Percentiles rank a stretch among this genome's conserved stretches.
phyloP scores from a whole-genome alignment of 441 rosid genomes.

The Raphanus hybrid region DNA sequence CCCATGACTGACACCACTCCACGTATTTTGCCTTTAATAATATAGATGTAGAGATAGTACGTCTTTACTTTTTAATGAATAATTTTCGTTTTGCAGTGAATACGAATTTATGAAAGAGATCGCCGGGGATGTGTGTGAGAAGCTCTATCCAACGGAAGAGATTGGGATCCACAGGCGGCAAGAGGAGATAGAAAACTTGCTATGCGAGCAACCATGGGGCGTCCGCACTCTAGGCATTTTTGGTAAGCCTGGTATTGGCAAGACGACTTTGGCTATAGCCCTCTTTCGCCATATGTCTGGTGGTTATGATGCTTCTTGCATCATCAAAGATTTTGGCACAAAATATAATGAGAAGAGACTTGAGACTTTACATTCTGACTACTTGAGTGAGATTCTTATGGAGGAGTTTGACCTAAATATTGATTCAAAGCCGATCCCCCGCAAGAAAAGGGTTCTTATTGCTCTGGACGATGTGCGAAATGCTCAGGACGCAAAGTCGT shows the following conservation, averaged over 20 bases:
- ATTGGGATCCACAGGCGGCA: slow-evolving; percentile 28
- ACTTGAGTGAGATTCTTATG: neutral
- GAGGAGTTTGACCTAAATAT: neutral
- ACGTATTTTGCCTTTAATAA: no score
- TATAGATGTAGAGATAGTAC: no score
- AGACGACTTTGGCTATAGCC: slow-evolving; percentile 30
- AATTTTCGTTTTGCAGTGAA: neutral
- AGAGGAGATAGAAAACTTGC: slow-evolving; percentile 2
- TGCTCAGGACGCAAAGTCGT: neutral
- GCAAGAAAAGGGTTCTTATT: slow-evolving; percentile 23
- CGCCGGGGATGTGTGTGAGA: slow-evolving; percentile 24
- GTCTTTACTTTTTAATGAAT: no score
- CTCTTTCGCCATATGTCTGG: neutral
- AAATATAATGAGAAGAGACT: neutral
- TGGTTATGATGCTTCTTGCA: slow-evolving; percentile 18
- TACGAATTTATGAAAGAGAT: slow-evolving; percentile 17
- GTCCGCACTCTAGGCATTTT: slow-evolving; percentile 44
- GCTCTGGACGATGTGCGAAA: slow-evolving; percentile 20
- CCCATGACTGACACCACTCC: no score
- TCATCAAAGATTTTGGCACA: slow-evolving; percentile 4
- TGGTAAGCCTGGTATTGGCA: slow-evolving; percentile 45
- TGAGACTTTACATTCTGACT: neutral
- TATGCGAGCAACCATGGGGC: slow-evolving; percentile 22
- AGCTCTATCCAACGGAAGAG: slow-evolving; percentile 20
- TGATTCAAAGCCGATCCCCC: neutral